Conservation (phyloP, 345 rosid species). For the Rhodamnia rubescens region DNA sequence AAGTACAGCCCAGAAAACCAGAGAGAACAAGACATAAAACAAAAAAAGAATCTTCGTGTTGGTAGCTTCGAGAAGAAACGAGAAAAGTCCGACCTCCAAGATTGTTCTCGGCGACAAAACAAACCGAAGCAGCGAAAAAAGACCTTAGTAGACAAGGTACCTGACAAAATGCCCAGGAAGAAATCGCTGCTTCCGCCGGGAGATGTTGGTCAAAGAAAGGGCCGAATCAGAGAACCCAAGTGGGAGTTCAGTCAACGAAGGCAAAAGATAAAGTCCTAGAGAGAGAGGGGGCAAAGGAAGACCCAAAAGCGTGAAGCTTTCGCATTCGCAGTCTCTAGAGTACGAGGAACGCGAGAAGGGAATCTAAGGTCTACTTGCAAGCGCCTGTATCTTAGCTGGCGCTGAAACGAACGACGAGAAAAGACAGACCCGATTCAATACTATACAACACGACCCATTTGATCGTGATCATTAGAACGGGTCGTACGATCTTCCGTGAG, state of each 20-base stretch:
- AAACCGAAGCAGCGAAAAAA: background rate
- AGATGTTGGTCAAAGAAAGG: background rate
- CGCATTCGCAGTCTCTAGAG: background rate
- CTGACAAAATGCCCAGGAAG: background rate
- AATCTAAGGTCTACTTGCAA: background rate
- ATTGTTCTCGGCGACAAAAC: background rate
- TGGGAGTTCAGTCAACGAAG: background rate
- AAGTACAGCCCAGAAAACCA: background rate
- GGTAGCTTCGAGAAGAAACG: background rate
- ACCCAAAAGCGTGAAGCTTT: background rate
- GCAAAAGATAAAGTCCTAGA: background rate
- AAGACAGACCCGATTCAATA: background rate
- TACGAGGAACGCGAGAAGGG: background rate
- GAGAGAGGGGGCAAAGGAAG: background rate
- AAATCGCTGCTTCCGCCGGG: background rate
- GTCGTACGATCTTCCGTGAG: background rate
- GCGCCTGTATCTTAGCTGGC: background rate
- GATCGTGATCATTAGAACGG: background rate
- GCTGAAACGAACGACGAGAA: background rate
- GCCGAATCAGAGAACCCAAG: background rate
- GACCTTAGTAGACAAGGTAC: background rate
- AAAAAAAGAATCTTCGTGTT: background rate
- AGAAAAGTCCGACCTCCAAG: background rate
- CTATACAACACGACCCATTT: background rate
- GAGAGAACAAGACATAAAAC: background rate